phyloP scores from a whole-genome alignment of 345 rosid genomes.

The Gossypium rotundifolium region DNA sequence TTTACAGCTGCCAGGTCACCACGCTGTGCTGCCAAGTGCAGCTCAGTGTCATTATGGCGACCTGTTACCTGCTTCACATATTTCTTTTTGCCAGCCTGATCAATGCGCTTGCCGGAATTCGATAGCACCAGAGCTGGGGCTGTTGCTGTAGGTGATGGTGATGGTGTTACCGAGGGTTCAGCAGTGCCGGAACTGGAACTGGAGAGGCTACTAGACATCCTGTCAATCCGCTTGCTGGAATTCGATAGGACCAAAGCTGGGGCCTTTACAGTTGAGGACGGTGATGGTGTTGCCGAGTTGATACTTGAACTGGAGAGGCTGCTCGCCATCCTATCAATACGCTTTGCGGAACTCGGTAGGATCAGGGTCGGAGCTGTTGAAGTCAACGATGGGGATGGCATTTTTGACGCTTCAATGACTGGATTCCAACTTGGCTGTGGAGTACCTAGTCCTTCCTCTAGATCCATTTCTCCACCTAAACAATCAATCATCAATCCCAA shows the following conservation, averaged over 20 bases:
- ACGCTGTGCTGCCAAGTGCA: conserved; percentile 80
- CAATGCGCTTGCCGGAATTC: conserved; percentile 70
- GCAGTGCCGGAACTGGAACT: not conserved
- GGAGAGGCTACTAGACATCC: conserved; percentile 7
- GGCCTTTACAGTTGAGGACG: conserved; percentile 48
- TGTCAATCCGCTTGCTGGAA: not conserved
- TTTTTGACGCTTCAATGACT: conserved; percentile 42
- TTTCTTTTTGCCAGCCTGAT: conserved; percentile 83
- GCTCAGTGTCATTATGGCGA: conserved; percentile 83
- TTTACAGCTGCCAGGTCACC: conserved; percentile 69
- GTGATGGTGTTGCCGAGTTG: conserved; percentile 13
- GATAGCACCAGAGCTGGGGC: conserved; percentile 17
- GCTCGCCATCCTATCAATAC: not conserved
- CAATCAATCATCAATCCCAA: conserved; percentile 13
- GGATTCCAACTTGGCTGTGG: conserved; percentile 35
- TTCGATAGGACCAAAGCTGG: conserved; percentile 82
- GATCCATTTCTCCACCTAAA: conserved; percentile 53
- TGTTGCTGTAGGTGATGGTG: conserved; percentile 14
- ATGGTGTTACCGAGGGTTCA: conserved; percentile 2
- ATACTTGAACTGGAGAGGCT: not conserved
- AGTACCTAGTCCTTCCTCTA: conserved; percentile 51
- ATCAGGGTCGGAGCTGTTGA: conserved; percentile 72
- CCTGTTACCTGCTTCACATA: conserved; percentile 94
- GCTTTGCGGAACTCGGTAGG: conserved; percentile 32
- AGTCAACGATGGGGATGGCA: conserved; percentile 76